Evolutionary conservation across 805 yeast species (phyloP), one percentile per base, ranked within the genome.

Genomic region (Hagleromyces aurorensis): DNA sequence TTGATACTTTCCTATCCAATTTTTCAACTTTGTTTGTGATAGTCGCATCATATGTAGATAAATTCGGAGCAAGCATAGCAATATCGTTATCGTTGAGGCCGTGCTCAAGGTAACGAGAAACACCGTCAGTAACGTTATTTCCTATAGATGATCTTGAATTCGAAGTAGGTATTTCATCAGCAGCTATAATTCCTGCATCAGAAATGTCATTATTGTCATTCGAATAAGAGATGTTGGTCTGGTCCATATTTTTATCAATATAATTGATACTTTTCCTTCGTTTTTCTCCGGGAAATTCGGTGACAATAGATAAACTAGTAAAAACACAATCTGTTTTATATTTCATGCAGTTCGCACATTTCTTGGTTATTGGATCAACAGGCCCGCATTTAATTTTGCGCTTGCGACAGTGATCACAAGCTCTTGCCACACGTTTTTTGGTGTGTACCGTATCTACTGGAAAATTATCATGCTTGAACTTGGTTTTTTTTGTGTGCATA

Each of bases 401-500:
- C 29, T 38, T 52, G 30, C 59, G 43, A 36, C 59, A 53, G 30
- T 44, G 45, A 35, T 53, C 59, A 38, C 59, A 53, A 9, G 59
- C 59, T 28, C 44, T 49, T 7, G 52, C 31, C 6, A 46, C 57
- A 29, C 59, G 41, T 33, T 41, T 50, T 28, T 46, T 48, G 12
- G 18, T 12, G 7, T 15, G 16, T 4, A 19, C 21, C 11, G 12
- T 17, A 14, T 15, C 21, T 10, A 13, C 5, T n/a, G n/a, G n/a
- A n/a, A n/a, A n/a, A n/a, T n/a, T n/a, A n/a, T n/a, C n/a, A n/a
- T n/a, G n/a, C n/a, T n/a, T n/a, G n/a, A n/a, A n/a, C n/a, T n/a
- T n/a, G n/a, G n/a, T n/a, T n/a, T n/a, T n/a, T n/a, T n/a, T n/a
- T n/a, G n/a, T n/a, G n/a, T n/a, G n/a, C n/a, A n/a, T n/a, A n/a